Evolutionary conservation across 441 rosid genomes (phyloP), one percentile per base, ranked within the genome.

Genomic region (Macaranga tanarius): DNA sequence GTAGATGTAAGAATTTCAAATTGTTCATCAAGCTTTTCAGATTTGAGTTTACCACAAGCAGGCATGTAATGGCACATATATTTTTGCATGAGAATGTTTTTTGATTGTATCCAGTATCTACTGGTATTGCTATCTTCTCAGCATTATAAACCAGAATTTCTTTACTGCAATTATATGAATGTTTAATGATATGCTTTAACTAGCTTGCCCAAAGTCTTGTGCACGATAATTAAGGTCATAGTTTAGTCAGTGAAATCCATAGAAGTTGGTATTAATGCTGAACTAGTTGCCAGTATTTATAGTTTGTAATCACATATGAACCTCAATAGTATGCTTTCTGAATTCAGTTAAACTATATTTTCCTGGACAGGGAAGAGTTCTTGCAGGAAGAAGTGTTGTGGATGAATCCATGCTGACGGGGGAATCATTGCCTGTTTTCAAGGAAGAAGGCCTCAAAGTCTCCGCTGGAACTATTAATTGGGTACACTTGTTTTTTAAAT

Each of bases 391-490:
- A 89, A 92, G 99, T 78, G 92, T 91, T 72, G 98, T 91, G 55
- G 98, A 95, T 76, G 99, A 95, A 83, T 92, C 98, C 85, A 95
- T 95, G 98, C 90, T 95, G 70, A 92, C 99, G 2, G 98, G 98
- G 67, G 99, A 92, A 87, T 92, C 98, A 72, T 87, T 91, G 77
- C 99, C 97, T 44, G 95, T 91, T 63, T 91, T 86, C 72, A 95
- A 95, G 86, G 97, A 92, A 74, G 77, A 80, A 76, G 95, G 92
- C 45, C 84, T 83, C 62, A 76, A 76, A 65, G 97, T 95, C 80
- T 91, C 97, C 65, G 93, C 98, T 50, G 98, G 99, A 95, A 92
- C 99, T 58, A 83, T 92, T 79, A 95, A 95, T 76, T 95, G 99
- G 96, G 97, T 92, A 92, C 44, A 83, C 67, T 52, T 68, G 7